Conservation (phyloP, 441 rosid genomes). For the Erysimum cheiri region DNA sequence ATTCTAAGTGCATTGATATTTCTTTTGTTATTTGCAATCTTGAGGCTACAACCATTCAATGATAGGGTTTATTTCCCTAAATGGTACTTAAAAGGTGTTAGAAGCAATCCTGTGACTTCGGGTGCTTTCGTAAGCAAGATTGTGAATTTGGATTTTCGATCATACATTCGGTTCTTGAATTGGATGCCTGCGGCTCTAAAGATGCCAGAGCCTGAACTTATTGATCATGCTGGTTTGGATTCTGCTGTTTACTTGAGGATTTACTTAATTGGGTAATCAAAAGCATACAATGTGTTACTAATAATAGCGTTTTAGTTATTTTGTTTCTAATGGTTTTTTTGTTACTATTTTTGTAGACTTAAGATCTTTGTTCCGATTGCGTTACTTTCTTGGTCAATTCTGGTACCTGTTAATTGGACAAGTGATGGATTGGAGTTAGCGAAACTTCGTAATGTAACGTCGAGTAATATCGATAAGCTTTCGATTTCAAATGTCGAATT, state of each 20-base stretch:
- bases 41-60: slow-evolving; percentile 80
- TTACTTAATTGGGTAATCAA: slow-evolving; percentile 67
- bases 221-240: slow-evolving; percentile 88
- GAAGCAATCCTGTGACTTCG: slow-evolving; percentile 64
- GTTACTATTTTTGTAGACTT: slow-evolving; percentile 51
- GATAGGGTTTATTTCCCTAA: slow-evolving; percentile 86
- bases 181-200: slow-evolving; percentile 86
- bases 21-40: slow-evolving; percentile 70
- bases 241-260: slow-evolving; percentile 80
- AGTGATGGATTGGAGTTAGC: slow-evolving; percentile 53
- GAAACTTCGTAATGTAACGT: slow-evolving; percentile 60
- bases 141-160: slow-evolving; percentile 61
- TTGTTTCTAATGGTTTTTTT: slow-evolving; percentile 3
- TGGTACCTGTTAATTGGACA: slow-evolving; percentile 89
- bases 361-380: slow-evolving; percentile 93
- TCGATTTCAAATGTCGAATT: slow-evolving; percentile 83
- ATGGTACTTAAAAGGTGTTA: slow-evolving; percentile 78
- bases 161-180: slow-evolving; percentile 69
- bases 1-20: slow-evolving; percentile 70
- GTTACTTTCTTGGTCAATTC: slow-evolving; percentile 74
- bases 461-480: slow-evolving; percentile 89
- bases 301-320: not conserved
- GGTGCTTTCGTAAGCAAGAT: slow-evolving; percentile 55
- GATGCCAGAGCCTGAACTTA: slow-evolving; percentile 85
- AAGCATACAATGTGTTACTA: not conserved